Conservation (phyloP, 176 grass and related monocot species). For the Triticum urartu region DNA sequence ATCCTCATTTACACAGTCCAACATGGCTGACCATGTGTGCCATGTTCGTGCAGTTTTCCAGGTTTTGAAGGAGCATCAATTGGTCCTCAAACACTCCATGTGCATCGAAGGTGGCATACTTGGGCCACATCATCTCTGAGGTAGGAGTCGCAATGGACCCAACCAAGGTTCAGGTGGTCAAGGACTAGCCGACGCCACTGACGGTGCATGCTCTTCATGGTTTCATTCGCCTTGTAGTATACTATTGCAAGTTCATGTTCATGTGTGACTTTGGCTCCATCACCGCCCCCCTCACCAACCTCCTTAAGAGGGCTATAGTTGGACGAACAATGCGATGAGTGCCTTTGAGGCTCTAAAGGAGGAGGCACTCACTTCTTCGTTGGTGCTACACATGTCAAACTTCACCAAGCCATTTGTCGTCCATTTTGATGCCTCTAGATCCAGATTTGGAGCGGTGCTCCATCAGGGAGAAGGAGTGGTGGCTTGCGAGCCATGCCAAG, state of each 20-base stretch:
- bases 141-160: background rate
- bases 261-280: background rate
- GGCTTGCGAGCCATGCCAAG: background rate
- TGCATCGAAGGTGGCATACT: background rate
- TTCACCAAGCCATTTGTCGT: background rate
- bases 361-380: background rate
- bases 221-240: background rate
- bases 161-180: background rate
- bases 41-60: background rate
- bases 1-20: background rate
- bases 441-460: background rate
- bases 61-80: rapidly evolving
- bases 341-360: background rate
- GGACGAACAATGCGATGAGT: background rate
- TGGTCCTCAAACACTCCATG: background rate
- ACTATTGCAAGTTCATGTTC: background rate
- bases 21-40: background rate
- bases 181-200: background rate
- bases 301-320: background rate
- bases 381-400: background rate
- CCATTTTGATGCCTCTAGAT: background rate
- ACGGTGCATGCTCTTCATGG: background rate
- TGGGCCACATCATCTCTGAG: background rate
- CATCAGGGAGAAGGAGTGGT: background rate
- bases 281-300: background rate